Conservation (phyloP, 2,329 filamentous ascomycete species). For the Pseudopithomyces chartarum region DNA sequence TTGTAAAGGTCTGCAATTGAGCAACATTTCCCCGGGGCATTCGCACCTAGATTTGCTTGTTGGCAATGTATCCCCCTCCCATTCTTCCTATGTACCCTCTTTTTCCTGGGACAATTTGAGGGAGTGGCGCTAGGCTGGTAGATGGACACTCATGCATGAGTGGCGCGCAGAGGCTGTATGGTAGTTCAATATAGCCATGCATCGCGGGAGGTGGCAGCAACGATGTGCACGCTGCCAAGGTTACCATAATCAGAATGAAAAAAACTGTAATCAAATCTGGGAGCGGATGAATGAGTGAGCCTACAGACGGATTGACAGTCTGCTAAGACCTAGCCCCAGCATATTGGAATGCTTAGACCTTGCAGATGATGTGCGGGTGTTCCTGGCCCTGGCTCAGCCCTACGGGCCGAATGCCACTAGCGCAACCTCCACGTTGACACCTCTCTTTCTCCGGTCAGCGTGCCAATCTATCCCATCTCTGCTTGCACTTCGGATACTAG, state of each 20-base stretch:
- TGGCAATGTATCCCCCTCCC: constrained; percentile 34
- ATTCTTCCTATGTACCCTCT: constrained; percentile 24
- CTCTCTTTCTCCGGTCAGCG: constrained; percentile 14
- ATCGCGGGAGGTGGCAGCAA: constrained; percentile 26
- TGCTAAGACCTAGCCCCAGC: neutral
- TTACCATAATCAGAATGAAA: constrained; percentile 27
- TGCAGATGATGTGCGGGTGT: neutral
- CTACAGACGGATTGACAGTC: neutral
- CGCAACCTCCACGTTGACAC: constrained; percentile 40
- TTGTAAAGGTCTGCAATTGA: constrained; percentile 47
- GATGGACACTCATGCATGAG: constrained; percentile 31
- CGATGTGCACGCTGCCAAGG: constrained; percentile 36
- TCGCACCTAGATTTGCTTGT: constrained; percentile 33
- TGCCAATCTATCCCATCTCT: neutral
- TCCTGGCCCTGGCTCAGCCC: constrained; percentile 7
- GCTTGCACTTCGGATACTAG: constrained; percentile 2
- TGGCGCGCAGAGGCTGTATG: constrained; percentile 27
- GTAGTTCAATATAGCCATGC: constrained; percentile 33
- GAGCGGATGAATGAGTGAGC: too few relatives aligned
- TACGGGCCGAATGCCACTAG: constrained; percentile 31
- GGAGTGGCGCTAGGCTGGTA: constrained; percentile 38
- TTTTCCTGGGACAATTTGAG: constrained; percentile 29
- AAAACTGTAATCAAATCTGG: constrained; percentile 22
- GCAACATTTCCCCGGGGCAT: constrained; percentile 29
- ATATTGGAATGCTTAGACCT: neutral